These are phyloP conservation scores for Voacanga thouarsii DNA, from an alignment of 257 asterid species.

Conservation along the genomic window DNA sequence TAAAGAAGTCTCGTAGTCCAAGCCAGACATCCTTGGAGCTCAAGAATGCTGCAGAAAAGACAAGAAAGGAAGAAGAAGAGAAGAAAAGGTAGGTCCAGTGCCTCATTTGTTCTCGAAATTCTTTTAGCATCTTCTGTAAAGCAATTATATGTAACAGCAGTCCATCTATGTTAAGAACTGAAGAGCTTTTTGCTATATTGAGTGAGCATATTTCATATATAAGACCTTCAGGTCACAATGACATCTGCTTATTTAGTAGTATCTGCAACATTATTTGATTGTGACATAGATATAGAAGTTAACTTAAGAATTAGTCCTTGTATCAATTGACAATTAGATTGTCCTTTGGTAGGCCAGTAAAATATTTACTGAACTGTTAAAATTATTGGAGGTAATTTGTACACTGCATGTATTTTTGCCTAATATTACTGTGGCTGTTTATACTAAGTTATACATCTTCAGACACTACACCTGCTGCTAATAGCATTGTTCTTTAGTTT, in stretches of 20 bases:
- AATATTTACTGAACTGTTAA: not conserved
- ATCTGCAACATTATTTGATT: not conserved
- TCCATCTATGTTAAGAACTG: not conserved
- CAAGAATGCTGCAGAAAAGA: slow-evolving; percentile 50
- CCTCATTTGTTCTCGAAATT: not conserved
- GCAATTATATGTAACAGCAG: not conserved
- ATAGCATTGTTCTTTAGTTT: not conserved
- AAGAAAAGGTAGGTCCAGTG: slow-evolving; percentile 48
- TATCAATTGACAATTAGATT: too few species aligned
- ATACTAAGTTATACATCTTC: not conserved
- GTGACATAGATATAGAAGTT: not conserved
- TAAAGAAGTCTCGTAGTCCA: slow-evolving; percentile 55
- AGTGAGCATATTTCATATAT: too few species aligned
- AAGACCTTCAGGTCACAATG: too few species aligned
- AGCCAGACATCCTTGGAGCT: slow-evolving; percentile 45
- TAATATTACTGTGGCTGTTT: not conserved
- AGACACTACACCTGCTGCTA: not conserved
- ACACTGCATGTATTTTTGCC: not conserved
- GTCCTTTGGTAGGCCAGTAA: not conserved
- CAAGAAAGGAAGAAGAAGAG: slow-evolving; percentile 71
- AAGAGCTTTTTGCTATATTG: too few species aligned
- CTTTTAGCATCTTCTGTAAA: not conserved
- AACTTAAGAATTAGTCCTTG: not conserved
- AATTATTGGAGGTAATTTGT: not conserved
- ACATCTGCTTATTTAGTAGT: not conserved